A percentile compares a stretch with the other conserved stretches of the same genome.
Evolutionary conservation across 192 early-diverging fungal species (phyloP).

Genomic region (Dispira simplex): DNA sequence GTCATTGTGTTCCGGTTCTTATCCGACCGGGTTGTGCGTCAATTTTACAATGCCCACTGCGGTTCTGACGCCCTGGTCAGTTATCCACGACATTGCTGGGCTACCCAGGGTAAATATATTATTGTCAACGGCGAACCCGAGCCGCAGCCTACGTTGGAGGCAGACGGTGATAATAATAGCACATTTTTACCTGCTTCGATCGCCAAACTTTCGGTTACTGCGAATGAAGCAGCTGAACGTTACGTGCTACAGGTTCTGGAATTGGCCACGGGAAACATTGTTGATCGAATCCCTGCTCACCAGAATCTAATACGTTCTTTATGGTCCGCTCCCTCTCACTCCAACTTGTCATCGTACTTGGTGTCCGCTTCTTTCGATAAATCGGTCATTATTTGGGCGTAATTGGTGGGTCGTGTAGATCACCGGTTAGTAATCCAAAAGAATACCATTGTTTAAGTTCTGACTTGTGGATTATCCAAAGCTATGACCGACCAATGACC

Average conservation of each 20-base stretch:
- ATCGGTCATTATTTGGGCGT: slow-evolving; percentile 15
- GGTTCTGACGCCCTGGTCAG: slow-evolving; percentile 1
- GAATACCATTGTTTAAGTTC: too few relatives aligned
- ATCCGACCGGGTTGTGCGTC: not conserved
- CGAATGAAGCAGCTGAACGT: too few relatives aligned
- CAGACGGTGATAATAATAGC: not conserved
- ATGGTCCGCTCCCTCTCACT: slow-evolving; percentile 25
- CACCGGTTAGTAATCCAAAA: too few relatives aligned
- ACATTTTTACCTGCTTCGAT: slow-evolving; percentile 41
- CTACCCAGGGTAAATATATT: not conserved
- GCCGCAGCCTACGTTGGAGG: slow-evolving; percentile 12
- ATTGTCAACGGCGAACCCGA: slow-evolving; percentile 4
- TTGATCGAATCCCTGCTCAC: slow-evolving; percentile 56
- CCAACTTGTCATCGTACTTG: slow-evolving; percentile 22
- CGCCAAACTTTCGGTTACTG: too few relatives aligned
- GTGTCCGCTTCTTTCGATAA: slow-evolving; percentile 3
- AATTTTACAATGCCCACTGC: slow-evolving; percentile 8
- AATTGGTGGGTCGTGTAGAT: slow-evolving; percentile 15
- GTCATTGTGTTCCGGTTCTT: slow-evolving; percentile 1
- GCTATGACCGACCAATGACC: too few relatives aligned
- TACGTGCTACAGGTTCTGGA: slow-evolving; percentile 47
- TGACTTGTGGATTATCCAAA: too few relatives aligned
- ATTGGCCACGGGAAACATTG: slow-evolving; percentile 64
- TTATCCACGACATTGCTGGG: slow-evolving; percentile 6
- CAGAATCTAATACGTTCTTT: slow-evolving; percentile 58